These are phyloP conservation scores for Bondarzewia mesenterica DNA, from an alignment of 1,284 basidiomycete species.

Conservation along the genomic window DNA sequence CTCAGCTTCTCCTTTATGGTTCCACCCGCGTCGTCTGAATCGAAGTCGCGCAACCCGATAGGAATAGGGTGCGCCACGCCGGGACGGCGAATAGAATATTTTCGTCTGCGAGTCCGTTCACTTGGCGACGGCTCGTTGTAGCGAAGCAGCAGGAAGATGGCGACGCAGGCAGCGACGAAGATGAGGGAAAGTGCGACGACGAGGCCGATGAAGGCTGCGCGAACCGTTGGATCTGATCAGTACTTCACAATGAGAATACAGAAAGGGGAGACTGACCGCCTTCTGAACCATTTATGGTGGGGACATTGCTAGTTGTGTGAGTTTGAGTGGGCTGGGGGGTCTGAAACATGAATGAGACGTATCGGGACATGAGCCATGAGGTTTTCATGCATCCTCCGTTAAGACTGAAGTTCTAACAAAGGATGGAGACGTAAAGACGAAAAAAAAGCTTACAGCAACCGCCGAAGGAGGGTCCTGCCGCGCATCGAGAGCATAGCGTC, in stretches of 20 bases:
- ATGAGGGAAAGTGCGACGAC: conserved; percentile 24
- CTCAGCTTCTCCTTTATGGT: conserved; percentile 12
- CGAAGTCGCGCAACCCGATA: conserved; percentile 12
- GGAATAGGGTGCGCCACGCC: conserved; percentile 11
- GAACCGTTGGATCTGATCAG: background rate
- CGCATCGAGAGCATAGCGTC: background rate
- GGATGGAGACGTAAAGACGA: background rate
- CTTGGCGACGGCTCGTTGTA: conserved; percentile 20
- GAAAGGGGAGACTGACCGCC: conserved; percentile 6
- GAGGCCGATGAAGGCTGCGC: conserved; percentile 22
- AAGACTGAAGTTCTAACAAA: background rate
- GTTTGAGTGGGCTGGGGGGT: background rate
- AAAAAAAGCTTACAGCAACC: background rate
- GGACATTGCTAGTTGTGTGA: background rate
- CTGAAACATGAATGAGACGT: background rate
- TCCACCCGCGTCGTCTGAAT: background rate
- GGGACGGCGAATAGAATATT: conserved; percentile 9
- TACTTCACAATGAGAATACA: background rate
- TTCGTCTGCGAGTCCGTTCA: conserved; percentile 18
- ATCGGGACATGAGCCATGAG: background rate
- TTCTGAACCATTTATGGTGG: conserved; percentile 12
- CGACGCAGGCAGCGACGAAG: conserved; percentile 23
- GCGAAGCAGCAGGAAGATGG: conserved; percentile 28
- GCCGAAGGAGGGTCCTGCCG: background rate
- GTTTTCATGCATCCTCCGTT: background rate